Base-by-base conservation (phyloP, 768 basidiomycete species). In the Suillus cothurnatus region DNA sequence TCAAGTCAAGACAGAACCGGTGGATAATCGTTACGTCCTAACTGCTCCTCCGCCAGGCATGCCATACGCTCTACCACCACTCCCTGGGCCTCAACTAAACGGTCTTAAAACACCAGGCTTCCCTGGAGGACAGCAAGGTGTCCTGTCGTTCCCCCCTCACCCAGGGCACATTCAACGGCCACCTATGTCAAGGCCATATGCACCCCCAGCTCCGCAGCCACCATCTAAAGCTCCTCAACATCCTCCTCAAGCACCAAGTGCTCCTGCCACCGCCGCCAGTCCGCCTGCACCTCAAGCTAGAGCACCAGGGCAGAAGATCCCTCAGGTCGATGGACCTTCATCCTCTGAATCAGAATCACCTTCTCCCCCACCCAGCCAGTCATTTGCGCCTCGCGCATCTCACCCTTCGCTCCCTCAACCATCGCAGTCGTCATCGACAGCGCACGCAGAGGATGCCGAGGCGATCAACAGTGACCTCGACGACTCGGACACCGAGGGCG, bases 401-500 rank as follows among this genome's bases (percentile, higher is more conserved):
- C 91, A 92, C 69, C 92, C 91, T 0, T 93, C 90, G 17, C 76
- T 92, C 36, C 91, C 91, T n/a, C 90, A 91, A 72, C 81, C 82
- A 1, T 67, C 85, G 6, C 80, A 81, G 66, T 69, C 65, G 52
- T 74, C 82, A 14, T 69, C 80, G 17, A 69, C 81, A 15, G 69
- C 77, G 28, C 76, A 79, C 36, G 75, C 72, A 2, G 82, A 79
- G 32, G 91, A 91, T 67, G 83, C 84, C 36, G 97, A 99, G 73
- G 92, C 90, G 19, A 99, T 99, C 76, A 97, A 96, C 72, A 97
- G 94, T 63, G 97, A 99, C 72, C 79, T 99, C 53, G 97, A 99
- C 78, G 96, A 98, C 73, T 93, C 93, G 0, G 96, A 97, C 68
- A 91, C 92, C 7, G 92, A 94, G 61, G 87, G 85, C 15, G 94